Evolutionary conservation across 345 rosid species (phyloP).

Genomic region (Brassica cretica): DNA sequence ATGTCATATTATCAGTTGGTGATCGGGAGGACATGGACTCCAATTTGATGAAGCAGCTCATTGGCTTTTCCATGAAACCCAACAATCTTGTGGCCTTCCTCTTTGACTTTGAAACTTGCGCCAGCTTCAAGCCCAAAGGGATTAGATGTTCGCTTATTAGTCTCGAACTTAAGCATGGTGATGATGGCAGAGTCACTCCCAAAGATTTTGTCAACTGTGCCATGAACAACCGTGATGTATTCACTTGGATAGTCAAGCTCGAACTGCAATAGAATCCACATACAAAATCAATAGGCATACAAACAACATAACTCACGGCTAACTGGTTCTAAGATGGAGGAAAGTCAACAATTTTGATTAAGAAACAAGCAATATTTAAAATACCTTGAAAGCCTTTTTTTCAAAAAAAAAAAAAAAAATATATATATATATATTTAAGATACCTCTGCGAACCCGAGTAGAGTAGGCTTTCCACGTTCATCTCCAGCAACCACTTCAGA

Average conservation of each 20-base stretch:
- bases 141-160: conserved; percentile 30
- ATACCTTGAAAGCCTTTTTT: conserved; percentile 2
- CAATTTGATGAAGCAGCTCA: conserved; percentile 1
- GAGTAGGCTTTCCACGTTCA: conserved; percentile 26
- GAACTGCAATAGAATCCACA: conserved; percentile 14
- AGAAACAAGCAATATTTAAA: not conserved
- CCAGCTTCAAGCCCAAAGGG: conserved; percentile 35
- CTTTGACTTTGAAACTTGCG: not conserved
- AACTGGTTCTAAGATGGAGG: not conserved
- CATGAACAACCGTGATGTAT: conserved; percentile 27
- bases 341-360: not conserved
- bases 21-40: not conserved
- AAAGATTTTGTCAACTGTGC: conserved; percentile 17
- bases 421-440: not conserved
- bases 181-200: conserved; percentile 21
- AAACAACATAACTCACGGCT: not conserved
- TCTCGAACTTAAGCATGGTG: conserved; percentile 31
- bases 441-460: conserved; percentile 35
- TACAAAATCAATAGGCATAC: not conserved
- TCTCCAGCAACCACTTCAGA: not conserved
- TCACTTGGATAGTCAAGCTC: conserved; percentile 39
- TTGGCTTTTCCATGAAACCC: conserved; percentile 35
- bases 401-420: too few species aligned
- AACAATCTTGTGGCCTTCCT: conserved; percentile 27
- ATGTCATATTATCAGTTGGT: not conserved